phyloP scores from a whole-genome alignment of 192 early-diverging fungal genomes.

The Coemansia sp. region DNA sequence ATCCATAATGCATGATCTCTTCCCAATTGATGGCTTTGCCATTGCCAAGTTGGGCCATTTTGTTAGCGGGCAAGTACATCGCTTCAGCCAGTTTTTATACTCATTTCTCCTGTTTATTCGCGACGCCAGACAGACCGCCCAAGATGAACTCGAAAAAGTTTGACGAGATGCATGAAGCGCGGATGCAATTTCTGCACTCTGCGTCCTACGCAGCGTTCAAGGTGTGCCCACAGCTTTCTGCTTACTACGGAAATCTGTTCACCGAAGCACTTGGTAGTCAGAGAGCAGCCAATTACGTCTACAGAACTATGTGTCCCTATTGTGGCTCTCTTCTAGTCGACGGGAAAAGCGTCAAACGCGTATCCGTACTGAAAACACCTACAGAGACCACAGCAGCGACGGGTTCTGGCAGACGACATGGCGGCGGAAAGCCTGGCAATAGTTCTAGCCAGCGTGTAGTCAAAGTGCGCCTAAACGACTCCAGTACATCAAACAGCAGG shows the following conservation, averaged over 20 bases:
- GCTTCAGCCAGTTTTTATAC: neutral
- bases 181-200: conserved; percentile 34
- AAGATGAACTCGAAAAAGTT: conserved; percentile 15
- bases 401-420: neutral
- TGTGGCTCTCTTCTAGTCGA: conserved; percentile 46
- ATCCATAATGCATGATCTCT: neutral
- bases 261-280: conserved; percentile 17
- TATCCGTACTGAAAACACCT: conserved; percentile 18
- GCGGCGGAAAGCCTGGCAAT: neutral
- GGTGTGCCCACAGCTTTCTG: conserved; percentile 48
- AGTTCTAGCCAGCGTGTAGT: conserved; percentile 5
- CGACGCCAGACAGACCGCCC: neutral
- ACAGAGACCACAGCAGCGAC: neutral
- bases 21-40: neutral
- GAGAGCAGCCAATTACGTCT: conserved; percentile 15
- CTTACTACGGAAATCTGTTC: conserved; percentile 41
- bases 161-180: conserved; percentile 8
- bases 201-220: conserved; percentile 37
- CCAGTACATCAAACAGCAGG: too few species aligned
- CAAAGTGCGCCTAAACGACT: conserved; percentile 13
- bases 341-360: conserved; percentile 27
- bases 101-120: neutral
- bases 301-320: conserved; percentile 31
- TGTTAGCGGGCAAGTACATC: neutral
- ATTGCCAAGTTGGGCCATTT: neutral